phyloP scores from a whole-genome alignment of 2,329 filamentous ascomycete genomes.

The Cercospora citrullina region DNA sequence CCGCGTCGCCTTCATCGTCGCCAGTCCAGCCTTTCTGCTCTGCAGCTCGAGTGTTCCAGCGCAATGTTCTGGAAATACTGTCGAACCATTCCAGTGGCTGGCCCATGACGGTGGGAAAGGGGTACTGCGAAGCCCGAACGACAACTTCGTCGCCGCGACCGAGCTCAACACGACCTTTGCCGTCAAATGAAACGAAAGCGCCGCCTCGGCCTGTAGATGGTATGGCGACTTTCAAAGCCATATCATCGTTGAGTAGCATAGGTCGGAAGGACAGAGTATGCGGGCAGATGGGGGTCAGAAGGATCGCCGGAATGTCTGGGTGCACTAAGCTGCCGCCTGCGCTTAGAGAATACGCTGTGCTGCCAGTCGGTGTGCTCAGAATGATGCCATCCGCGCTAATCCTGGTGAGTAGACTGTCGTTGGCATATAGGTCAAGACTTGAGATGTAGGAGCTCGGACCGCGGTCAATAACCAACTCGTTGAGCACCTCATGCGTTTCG shows the following conservation, averaged over 20 bases:
- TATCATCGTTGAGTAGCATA: conserved; percentile 95
- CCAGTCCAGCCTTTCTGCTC: conserved; percentile 80
- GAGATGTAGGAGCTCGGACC: conserved; percentile 96
- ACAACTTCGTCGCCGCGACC: conserved; percentile 93
- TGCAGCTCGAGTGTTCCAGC: conserved; percentile 93
- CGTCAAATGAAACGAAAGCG: conserved; percentile 95
- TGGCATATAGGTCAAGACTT: conserved; percentile 92
- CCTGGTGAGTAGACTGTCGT: conserved; percentile 90
- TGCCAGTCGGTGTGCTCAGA: conserved; percentile 89
- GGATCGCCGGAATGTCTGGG: conserved; percentile 93
- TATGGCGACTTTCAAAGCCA: conserved; percentile 85
- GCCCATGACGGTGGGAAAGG: conserved; percentile 92
- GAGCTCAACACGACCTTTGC: conserved; percentile 91
- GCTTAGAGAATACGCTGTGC: conserved; percentile 90
- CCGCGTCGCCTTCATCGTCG: conserved; percentile 37
- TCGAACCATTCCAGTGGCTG: conserved; percentile 95
- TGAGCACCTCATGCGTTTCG: conserved; percentile 96
- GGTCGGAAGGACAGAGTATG: conserved; percentile 96
- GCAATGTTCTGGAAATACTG: conserved; percentile 83
- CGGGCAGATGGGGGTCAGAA: conserved; percentile 95
- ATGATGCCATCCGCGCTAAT: conserved; percentile 97
- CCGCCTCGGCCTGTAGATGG: conserved; percentile 83
- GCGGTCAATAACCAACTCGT: conserved; percentile 96
- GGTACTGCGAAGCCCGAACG: conserved; percentile 92
- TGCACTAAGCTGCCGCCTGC: conserved; percentile 94